A percentile compares a stretch with the other conserved stretches of the same genome.
These are phyloP conservation scores for Vanrija sp. DNA, from an alignment of 1,284 basidiomycete species.

Conservation along the genomic window DNA sequence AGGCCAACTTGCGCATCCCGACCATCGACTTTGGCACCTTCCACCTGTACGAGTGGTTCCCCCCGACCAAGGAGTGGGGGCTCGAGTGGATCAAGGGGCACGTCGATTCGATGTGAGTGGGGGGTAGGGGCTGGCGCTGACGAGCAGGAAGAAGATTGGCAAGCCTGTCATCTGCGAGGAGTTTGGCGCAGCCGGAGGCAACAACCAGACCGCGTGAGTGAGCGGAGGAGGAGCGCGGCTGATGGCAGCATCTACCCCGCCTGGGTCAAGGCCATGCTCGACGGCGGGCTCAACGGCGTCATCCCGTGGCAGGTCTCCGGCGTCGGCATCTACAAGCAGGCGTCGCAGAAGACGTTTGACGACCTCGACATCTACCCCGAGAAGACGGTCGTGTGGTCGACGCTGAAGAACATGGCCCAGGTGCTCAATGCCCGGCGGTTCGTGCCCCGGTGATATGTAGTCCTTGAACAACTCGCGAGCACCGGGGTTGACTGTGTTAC, in stretches of 20 bases:
- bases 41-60: conserved; percentile 4
- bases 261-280: conserved; percentile 4
- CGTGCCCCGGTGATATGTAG: too few species aligned
- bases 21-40: conserved; percentile 11
- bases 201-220: background rate
- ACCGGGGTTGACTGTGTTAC: too few species aligned
- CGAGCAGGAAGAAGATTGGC: conserved; percentile 1
- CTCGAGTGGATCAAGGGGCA: conserved; percentile 1
- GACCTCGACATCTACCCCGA: conserved; percentile 1
- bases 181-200: conserved; percentile 1
- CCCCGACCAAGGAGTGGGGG: background rate
- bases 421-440: background rate
- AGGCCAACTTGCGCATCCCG: conserved; percentile 4
- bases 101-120: background rate
- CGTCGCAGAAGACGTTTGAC: background rate
- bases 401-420: background rate
- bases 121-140: background rate
- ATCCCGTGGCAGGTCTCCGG: conserved; percentile 7
- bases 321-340: background rate
- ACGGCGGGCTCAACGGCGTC: conserved; percentile 5
- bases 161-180: conserved; percentile 12
- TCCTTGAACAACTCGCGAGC: too few species aligned
- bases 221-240: too few species aligned
- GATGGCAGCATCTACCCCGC: background rate
- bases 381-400: background rate